phyloP scores from a whole-genome alignment of 2,329 filamentous ascomycete species.

The Cladophialophora chaetospira region DNA sequence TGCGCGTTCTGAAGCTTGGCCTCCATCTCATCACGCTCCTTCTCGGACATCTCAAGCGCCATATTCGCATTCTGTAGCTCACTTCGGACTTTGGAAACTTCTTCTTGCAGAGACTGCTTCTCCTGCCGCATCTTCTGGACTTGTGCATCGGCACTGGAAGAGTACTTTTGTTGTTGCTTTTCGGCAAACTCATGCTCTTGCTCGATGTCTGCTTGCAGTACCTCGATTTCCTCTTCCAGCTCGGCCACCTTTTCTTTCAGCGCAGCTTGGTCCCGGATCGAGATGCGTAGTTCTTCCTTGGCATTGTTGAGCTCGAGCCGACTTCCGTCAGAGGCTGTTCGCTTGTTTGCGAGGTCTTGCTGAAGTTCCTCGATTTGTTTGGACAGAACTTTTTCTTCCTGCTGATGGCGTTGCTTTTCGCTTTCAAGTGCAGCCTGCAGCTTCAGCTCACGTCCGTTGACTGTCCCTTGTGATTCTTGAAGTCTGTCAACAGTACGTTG shows the following conservation, averaged over 20 bases:
- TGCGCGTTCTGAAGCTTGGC: slow-evolving; percentile 57
- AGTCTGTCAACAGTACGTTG: slow-evolving; percentile 72
- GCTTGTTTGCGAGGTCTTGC: slow-evolving; percentile 68
- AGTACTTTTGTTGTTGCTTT: slow-evolving; percentile 57
- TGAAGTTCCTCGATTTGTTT: slow-evolving; percentile 76
- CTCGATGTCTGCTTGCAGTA: slow-evolving; percentile 67
- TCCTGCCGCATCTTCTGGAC: slow-evolving; percentile 61
- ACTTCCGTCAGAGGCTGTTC: slow-evolving; percentile 65
- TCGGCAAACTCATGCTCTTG: slow-evolving; percentile 65
- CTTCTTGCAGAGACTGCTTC: slow-evolving; percentile 64
- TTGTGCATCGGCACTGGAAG: slow-evolving; percentile 61
- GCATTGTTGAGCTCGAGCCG: slow-evolving; percentile 66
- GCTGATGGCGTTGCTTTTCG: slow-evolving; percentile 70
- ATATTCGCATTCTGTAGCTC: slow-evolving; percentile 62
- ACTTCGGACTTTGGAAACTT: slow-evolving; percentile 60
- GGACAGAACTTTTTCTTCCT: slow-evolving; percentile 69
- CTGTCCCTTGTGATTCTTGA: slow-evolving; percentile 66
- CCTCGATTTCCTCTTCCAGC: slow-evolving; percentile 75
- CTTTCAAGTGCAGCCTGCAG: slow-evolving; percentile 69
- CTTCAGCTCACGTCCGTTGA: slow-evolving; percentile 68
- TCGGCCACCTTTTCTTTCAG: slow-evolving; percentile 67
- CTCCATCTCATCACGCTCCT: slow-evolving; percentile 68
- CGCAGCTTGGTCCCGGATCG: slow-evolving; percentile 63
- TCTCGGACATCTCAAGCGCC: slow-evolving; percentile 60
- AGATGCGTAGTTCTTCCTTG: slow-evolving; percentile 70